phyloP scores from a whole-genome alignment of 352 stramenopile species.

The Phytophthora gonapodyides region DNA sequence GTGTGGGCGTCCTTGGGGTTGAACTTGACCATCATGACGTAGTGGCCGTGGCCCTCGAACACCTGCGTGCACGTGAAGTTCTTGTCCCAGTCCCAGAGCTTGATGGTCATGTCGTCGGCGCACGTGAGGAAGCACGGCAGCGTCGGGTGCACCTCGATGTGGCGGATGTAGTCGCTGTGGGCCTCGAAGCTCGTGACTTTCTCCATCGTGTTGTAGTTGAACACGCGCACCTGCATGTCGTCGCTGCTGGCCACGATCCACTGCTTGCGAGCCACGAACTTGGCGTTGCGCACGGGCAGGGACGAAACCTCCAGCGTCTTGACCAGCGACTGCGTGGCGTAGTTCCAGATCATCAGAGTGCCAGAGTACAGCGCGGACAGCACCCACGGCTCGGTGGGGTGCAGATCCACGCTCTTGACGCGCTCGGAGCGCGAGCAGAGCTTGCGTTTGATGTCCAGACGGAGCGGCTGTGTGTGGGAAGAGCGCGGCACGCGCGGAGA shows the following conservation, averaged over 20 bases:
- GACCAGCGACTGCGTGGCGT: conserved; percentile 92
- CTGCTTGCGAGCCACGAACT: conserved; percentile 97
- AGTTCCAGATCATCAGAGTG: conserved; percentile 99
- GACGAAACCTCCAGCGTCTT: conserved; percentile 99
- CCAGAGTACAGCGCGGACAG: conserved; percentile 97
- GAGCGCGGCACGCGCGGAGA: neutral
- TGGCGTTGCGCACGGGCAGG: conserved; percentile 93
- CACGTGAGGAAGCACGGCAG: conserved; percentile 96
- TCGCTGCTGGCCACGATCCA: conserved; percentile 96
- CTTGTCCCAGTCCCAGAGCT: conserved; percentile 98
- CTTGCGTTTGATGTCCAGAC: conserved; percentile 93
- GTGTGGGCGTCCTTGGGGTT: conserved; percentile 99
- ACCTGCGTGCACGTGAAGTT: conserved; percentile 78
- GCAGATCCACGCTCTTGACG: conserved; percentile 99
- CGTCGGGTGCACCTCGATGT: conserved; percentile 96
- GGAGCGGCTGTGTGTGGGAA: conserved; percentile 52
- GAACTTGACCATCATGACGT: conserved; percentile 99
- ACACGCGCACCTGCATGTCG: conserved; percentile 97
- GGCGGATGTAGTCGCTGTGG: conserved; percentile 99
- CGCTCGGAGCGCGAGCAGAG: conserved; percentile 95
- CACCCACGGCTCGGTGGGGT: conserved; percentile 98
- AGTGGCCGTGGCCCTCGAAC: conserved; percentile 96
- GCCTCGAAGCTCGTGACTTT: conserved; percentile 96
- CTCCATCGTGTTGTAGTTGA: conserved; percentile 99
- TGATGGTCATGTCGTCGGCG: conserved; percentile 99